A percentile compares a stretch with the other conserved stretches of the same genome.
These are phyloP conservation scores for Nannochloropsis gaditana DNA, from an alignment of 108 stramenopile species.

Conservation along the genomic window DNA sequence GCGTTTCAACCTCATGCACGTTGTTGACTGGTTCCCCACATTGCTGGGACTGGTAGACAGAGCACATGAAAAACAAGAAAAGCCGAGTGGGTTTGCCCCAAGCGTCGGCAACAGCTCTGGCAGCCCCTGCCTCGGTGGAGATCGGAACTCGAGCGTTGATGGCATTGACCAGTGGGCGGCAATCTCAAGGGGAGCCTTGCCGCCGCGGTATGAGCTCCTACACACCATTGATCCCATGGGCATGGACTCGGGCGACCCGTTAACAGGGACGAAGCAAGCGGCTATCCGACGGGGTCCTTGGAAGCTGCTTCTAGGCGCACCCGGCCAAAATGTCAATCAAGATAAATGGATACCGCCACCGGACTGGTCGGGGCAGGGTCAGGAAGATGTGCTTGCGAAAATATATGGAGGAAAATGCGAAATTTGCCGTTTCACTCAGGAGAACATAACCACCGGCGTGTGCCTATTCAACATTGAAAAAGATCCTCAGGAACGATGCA, in stretches of 20 bases:
- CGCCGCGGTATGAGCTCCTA: background rate
- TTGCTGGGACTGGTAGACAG: background rate
- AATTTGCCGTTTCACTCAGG: background rate
- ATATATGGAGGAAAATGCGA: background rate
- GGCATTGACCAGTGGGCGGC: slow-evolving; percentile 34
- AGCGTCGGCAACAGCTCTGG: background rate
- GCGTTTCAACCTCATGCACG: slow-evolving; percentile 35
- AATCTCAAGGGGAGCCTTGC: background rate
- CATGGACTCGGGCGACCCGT: background rate
- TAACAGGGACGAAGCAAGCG: background rate
- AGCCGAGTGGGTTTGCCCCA: background rate
- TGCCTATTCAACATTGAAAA: background rate
- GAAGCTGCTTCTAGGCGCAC: slow-evolving; percentile 14
- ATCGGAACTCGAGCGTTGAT: background rate
- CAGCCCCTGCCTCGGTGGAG: background rate
- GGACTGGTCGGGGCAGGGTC: background rate
- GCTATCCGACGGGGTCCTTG: slow-evolving; percentile 19
- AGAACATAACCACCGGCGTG: background rate
- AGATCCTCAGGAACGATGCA: background rate
- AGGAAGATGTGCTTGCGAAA: background rate
- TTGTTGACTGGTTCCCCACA: slow-evolving; percentile 43
- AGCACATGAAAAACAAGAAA: background rate
- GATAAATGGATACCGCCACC: slow-evolving; percentile 4
- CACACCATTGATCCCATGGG: background rate
- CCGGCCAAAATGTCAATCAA: background rate